Conservation (phyloP, 495 filamentous ascomycete genomes). For the Aspergillus heteromorphus region DNA sequence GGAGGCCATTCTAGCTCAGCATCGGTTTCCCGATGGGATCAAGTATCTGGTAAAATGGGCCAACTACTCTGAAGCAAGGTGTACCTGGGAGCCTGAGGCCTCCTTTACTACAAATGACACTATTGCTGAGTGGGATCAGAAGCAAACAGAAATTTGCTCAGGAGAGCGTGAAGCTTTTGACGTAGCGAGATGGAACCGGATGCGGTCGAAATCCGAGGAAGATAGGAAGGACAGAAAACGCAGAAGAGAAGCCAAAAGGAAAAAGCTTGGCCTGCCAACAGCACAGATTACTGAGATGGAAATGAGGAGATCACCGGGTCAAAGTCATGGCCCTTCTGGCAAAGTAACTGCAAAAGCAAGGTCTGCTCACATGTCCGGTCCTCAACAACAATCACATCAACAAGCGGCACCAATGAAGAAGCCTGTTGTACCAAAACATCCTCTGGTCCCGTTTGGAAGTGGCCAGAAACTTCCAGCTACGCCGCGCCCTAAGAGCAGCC, state of each 20-base stretch:
- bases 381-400: not conserved
- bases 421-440: not conserved
- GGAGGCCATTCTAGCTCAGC: constrained; percentile 47
- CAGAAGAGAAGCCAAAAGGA: constrained; percentile 43
- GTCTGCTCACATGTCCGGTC: not conserved
- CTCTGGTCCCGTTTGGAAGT: constrained; percentile 11
- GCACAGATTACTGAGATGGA: not conserved
- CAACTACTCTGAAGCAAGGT: constrained; percentile 50
- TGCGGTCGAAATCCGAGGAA: constrained; percentile 14
- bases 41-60: constrained; percentile 65
- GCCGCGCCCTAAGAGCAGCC: constrained; percentile 7
- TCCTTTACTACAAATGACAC: constrained; percentile 47
- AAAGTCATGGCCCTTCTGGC: not conserved
- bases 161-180: constrained; percentile 45
- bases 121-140: constrained; percentile 48
- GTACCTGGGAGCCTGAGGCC: constrained; percentile 61
- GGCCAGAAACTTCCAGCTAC: not conserved
- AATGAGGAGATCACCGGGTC: not conserved
- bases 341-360: not conserved
- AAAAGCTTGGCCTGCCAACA: constrained; percentile 24
- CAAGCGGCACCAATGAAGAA: not conserved
- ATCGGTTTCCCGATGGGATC: constrained; percentile 25
- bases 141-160: constrained; percentile 36
- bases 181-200: constrained; percentile 37
- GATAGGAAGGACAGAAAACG: constrained; percentile 38